Conservation (phyloP, 306 rosid species). For the Cucurbita maxima region DNA sequence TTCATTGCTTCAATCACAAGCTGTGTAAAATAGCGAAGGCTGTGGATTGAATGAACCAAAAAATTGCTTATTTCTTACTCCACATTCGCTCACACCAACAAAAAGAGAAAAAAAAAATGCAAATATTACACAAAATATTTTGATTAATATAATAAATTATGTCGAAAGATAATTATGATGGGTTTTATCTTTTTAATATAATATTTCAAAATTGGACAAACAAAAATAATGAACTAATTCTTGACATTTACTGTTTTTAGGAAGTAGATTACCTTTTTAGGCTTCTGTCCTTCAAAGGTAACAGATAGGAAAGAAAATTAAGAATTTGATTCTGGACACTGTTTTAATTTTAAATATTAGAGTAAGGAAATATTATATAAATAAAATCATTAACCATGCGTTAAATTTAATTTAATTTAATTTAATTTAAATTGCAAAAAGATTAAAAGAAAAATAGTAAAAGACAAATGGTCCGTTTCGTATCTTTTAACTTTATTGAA, state of each 20-base stretch:
- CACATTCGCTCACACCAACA: background rate
- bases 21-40: background rate
- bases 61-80: background rate
- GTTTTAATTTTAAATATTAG: background rate
- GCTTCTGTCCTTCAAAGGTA: background rate
- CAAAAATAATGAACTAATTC: background rate
- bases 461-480: background rate
- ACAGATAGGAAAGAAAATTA: background rate
- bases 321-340: background rate
- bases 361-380: background rate
- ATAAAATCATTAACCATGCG: background rate
- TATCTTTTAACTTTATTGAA: background rate
- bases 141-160: background rate
- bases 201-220: background rate
- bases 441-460: background rate
- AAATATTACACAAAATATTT: background rate
- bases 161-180: background rate
- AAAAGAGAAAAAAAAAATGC: background rate
- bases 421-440: background rate
- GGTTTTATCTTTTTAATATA: background rate
- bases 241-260: background rate
- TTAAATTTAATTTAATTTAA: background rate
- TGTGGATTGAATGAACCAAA: background rate
- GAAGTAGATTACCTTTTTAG: background rate
- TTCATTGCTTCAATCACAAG: conserved; percentile 5